Conservation (phyloP, 139 green algal species). For the Gonium pectorale region DNA sequence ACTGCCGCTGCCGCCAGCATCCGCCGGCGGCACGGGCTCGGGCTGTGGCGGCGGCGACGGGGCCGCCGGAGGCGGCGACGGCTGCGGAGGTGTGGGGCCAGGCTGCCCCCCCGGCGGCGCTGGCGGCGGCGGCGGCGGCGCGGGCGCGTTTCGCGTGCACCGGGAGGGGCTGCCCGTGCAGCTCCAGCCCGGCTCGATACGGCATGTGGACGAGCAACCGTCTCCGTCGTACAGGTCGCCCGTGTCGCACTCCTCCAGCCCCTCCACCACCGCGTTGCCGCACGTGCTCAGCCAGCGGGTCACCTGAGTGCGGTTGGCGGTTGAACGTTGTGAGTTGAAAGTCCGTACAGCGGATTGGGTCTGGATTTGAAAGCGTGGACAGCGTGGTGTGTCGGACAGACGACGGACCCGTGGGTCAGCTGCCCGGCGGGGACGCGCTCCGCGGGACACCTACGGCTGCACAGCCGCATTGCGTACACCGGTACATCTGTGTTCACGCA, state of each 20-base stretch:
- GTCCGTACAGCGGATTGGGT: no score
- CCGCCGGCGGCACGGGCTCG: neutral
- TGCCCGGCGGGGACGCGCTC: no score
- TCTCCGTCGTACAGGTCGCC: constrained; percentile 73
- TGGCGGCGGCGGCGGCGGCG: neutral
- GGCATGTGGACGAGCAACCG: constrained; percentile 81
- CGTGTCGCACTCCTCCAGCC: constrained; percentile 88
- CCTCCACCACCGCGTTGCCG: constrained; percentile 88
- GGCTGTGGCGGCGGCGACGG: neutral
- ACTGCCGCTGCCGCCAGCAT: neutral
- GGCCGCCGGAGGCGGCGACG: neutral
- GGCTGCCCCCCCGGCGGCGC: no score
- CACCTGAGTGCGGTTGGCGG: constrained; percentile 49
- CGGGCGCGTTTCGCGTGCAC: constrained; percentile 34
- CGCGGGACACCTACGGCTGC: no score
- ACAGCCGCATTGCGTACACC: no score
- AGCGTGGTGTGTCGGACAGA: neutral
- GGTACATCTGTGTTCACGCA: no score
- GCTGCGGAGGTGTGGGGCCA: no score
- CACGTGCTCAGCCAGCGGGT: constrained; percentile 80
- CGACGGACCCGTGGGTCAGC: neutral
- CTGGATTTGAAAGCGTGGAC: no score
- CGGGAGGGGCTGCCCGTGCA: constrained; percentile 59
- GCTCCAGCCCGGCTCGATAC: constrained; percentile 65
- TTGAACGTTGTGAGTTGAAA: no score